These are phyloP conservation scores for Puccinia horiana DNA, from an alignment of 1,284 basidiomycete species.

Conservation along the genomic window DNA sequence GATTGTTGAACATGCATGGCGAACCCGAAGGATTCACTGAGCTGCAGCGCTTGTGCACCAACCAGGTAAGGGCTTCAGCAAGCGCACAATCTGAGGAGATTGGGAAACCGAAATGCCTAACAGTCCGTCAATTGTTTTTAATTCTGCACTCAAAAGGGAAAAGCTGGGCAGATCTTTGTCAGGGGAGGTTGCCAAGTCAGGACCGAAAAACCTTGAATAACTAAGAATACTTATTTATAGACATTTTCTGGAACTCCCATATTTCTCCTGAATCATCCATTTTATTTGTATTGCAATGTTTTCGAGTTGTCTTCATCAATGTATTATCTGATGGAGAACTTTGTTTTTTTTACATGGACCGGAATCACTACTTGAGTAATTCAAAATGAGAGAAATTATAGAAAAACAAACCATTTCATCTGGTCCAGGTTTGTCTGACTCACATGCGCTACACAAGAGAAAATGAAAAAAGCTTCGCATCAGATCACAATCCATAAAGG, in stretches of 20 bases:
- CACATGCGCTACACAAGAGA: too few relatives aligned
- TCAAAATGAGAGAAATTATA: too few relatives aligned
- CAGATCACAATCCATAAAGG: too few relatives aligned
- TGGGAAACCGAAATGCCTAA: background rate
- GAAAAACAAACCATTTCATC: too few relatives aligned
- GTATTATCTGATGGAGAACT: too few relatives aligned
- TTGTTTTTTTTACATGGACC: too few relatives aligned
- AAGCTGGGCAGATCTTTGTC: slow-evolving; percentile 7
- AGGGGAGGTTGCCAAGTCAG: background rate
- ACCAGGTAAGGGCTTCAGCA: background rate
- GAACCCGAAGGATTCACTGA: background rate
- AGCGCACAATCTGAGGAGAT: background rate
- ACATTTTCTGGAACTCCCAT: background rate
- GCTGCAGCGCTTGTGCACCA: background rate
- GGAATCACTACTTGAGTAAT: too few relatives aligned
- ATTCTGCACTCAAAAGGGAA: background rate
- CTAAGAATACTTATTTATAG: background rate
- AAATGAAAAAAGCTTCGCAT: too few relatives aligned
- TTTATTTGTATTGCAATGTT: background rate
- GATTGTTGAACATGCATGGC: background rate
- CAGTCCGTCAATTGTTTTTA: background rate
- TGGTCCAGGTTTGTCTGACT: too few relatives aligned
- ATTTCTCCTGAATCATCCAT: background rate
- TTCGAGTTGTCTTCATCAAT: background rate
- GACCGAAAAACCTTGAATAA: background rate